Percentiles rank a stretch among this genome's conserved stretches.
Conservation (phyloP, 768 basidiomycete species). For the Cytidiella melzeri region DNA sequence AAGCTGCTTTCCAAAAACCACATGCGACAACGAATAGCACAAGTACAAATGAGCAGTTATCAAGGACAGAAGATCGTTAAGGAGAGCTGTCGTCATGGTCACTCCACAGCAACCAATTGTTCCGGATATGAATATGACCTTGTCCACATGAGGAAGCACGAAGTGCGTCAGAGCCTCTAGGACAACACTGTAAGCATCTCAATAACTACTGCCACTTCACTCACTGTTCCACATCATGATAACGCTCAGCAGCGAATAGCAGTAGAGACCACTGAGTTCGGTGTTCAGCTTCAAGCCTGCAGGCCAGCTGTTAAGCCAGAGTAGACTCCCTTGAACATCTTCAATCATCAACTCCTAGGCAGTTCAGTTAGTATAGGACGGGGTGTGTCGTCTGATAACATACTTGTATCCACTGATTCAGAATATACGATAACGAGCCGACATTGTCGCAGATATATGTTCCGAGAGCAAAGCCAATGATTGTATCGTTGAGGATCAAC, state of each 20-base stretch:
- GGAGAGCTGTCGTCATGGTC: conserved; percentile 61
- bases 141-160: conserved; percentile 29
- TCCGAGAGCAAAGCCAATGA: conserved; percentile 71
- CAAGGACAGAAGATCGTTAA: conserved; percentile 59
- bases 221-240: conserved; percentile 69
- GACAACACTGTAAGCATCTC: no score
- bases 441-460: conserved; percentile 66
- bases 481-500: conserved; percentile 87
- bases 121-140: conserved; percentile 26
- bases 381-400: not conserved
- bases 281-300: conserved; percentile 95
- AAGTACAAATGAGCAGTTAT: conserved; percentile 68
- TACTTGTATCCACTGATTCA: conserved; percentile 24
- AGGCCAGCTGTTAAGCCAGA: conserved; percentile 94
- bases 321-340: conserved; percentile 44
- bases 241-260: conserved; percentile 60
- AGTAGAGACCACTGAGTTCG: conserved; percentile 82
- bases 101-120: conserved; percentile 36
- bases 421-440: conserved; percentile 34
- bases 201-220: no score
- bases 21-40: conserved; percentile 58
- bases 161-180: conserved; percentile 22
- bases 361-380: not conserved
- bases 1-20: conserved; percentile 57
- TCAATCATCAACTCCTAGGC: conserved; percentile 1